phyloP scores from a whole-genome alignment of 2,329 filamentous ascomycete genomes.

The Microcyclosporella mali region DNA sequence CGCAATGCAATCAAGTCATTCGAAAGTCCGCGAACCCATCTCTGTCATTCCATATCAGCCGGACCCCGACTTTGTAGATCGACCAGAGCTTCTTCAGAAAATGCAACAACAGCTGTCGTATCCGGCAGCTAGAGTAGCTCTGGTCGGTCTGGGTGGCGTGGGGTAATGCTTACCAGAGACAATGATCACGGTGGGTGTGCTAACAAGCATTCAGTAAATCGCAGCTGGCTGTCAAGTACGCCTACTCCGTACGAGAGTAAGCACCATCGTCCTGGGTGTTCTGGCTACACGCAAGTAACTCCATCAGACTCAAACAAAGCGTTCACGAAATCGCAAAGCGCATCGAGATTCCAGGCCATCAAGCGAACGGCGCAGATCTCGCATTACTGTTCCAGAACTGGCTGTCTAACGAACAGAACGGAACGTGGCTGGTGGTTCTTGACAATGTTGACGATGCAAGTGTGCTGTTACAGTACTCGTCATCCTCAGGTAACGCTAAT shows the following conservation, averaged over 20 bases:
- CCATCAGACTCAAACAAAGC: constrained; percentile 18
- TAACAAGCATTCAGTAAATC: constrained; percentile 18
- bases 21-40: no score
- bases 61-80: no score
- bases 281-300: constrained; percentile 22
- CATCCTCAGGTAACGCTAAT: not conserved
- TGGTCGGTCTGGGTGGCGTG: not conserved
- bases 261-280: constrained; percentile 19
- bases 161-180: no score
- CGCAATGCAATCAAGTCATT: no score
- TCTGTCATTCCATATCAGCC: no score
- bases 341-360: constrained; percentile 8
- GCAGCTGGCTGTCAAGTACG: constrained; percentile 24
- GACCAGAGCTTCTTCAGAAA: not conserved
- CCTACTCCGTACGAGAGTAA: constrained; percentile 5
- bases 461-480: constrained; percentile 6
- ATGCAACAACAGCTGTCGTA: not conserved
- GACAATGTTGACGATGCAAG: constrained; percentile 23
- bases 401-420: constrained; percentile 5
- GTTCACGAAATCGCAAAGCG: constrained; percentile 11
- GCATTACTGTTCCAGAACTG: constrained; percentile 12
- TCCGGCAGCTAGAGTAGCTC: not conserved
- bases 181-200: not conserved
- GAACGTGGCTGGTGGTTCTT: constrained; percentile 21
- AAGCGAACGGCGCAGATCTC: constrained; percentile 15